Base-by-base conservation (phyloP, 768 basidiomycete species). In the Boletales sp. region DNA sequence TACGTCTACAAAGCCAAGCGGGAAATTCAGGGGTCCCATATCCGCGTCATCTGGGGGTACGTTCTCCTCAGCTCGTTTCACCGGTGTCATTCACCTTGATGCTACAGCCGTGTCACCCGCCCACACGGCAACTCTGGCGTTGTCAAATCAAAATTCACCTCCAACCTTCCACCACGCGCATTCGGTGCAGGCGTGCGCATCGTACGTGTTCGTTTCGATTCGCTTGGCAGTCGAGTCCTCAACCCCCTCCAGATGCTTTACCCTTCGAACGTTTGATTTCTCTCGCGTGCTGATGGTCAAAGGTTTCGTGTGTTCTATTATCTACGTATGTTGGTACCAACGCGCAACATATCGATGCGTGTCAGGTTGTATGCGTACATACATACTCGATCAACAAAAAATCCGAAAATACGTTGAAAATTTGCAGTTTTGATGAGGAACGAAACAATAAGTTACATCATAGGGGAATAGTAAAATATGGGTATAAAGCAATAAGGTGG, bases 1-100 rank as follows among this genome's bases (percentile, higher is more conserved):
- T 99, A 87, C 74, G 94, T 99, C 60, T 99, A 99, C 86, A 89
- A 87, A 70, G 95, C 94, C 54, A 94, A 96, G 81, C 80, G 84
- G 71, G 90, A 92, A 74, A 82, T 95, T 59, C 86, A 86, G 71
- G 96, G 96, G 53, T 90, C 92, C 60, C 94, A 94, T 74, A 78
- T 97, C 66, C 90, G 96, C 60, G 92, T 98, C 56, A 97, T 98
- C 78, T 98, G 94, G 94, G 96, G 94, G 90, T 91, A 62, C 66
- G 85, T 37, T 76, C 8, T 7, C n/a, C 37, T 39, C 19, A 36
- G 13, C 17, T 18, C 14, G 28, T 17, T 32, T 18, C 10, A 28
- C 28, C 12, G 30, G 19, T 37, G 11, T 13, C 11, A 5, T 8
- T 41, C 13, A 18, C 17, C 38, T 49, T 36, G 54, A 43, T 15